phyloP scores from a whole-genome alignment of 2,329 filamentous ascomycete species.

The Aspergillus sp. region DNA sequence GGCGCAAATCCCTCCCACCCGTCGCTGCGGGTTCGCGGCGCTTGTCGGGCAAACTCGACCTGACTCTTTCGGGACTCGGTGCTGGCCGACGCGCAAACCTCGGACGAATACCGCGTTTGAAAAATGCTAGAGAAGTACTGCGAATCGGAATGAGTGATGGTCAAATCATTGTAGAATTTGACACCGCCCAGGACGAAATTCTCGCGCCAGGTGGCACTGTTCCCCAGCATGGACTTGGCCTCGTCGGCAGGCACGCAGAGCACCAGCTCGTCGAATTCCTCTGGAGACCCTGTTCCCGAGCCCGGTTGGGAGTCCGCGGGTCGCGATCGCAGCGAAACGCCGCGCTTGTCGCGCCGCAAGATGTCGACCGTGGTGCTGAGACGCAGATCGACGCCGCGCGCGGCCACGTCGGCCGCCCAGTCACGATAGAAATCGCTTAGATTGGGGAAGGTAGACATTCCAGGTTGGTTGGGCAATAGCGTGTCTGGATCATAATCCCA shows the following conservation, averaged over 20 bases:
- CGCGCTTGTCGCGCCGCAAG: conserved; percentile 50
- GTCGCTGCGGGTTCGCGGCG: conserved; percentile 29
- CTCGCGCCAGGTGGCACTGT: conserved; percentile 59
- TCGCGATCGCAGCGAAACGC: conserved; percentile 47
- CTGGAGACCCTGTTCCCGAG: conserved; percentile 30
- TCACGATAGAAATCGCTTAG: conserved; percentile 57
- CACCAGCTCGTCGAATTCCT: conserved; percentile 59
- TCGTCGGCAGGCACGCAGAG: conserved; percentile 58
- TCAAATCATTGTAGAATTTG: conserved; percentile 63
- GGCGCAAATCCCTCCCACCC: conserved; percentile 51
- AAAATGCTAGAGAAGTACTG: conserved; percentile 60
- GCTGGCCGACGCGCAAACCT: conserved; percentile 50
- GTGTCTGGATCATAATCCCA: conserved; percentile 60
- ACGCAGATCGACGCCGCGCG: conserved; percentile 56
- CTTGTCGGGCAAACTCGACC: conserved; percentile 48
- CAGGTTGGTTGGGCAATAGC: conserved; percentile 55
- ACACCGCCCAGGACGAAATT: conserved; percentile 68
- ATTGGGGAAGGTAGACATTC: conserved; percentile 62
- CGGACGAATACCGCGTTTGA: conserved; percentile 53
- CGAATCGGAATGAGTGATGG: conserved; percentile 59
- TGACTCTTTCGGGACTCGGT: conserved; percentile 48
- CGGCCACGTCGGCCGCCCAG: conserved; percentile 54
- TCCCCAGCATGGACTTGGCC: conserved; percentile 53
- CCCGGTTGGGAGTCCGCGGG: conserved; percentile 2
- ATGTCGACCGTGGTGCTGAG: conserved; percentile 41